Base-by-base conservation (phyloP, 306 rosid genomes). In the Dryas drummondii region DNA sequence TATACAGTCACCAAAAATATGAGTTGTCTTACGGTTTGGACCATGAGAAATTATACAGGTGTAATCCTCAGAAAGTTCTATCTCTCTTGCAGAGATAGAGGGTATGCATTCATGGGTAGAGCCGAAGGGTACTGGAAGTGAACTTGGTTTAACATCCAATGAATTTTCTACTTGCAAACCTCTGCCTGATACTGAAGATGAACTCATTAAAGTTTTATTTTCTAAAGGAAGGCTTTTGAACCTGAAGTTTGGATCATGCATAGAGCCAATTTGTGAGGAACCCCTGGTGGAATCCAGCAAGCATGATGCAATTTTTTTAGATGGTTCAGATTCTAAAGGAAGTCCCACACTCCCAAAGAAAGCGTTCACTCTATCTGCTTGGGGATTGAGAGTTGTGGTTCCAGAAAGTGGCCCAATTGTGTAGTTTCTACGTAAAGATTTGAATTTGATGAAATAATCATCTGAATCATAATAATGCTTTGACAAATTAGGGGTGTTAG, bases 11-110 rank as follows among this genome's bases (percentile, higher is more conserved):
- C 98, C 96, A 85, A 91, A 91, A 78, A 93, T 88, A 71, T 79
- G 98, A 41, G 91, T 89, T 66, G 82, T 82, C 84, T 89, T 93
- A 2, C 93, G 98, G 68, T 93, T 89, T 74, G 97, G 98, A 80
- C 98, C 98, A 68, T 91, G 93, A 78, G 96, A 93, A 86, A 91
- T 93, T 80, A 93, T 89, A 76, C 98, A 89, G 58, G 98, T 91
- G 82, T 93, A 93, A 84, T 91, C 97, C 88, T 93, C 97, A 14
- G 96, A 93, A 58, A 91, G 97, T 82, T 91, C 93, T 65, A 93
- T 91, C 72, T 89, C 97, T 82, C 77, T 87, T 26, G 90, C 91
- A 52, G 97, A 84, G 58, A 93, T 88, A 13, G 89, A 87, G 72
- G 88, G 90, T 71, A 83, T 60, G 58, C 46, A 70, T 64, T 80